Evolutionary conservation across 2,329 filamentous ascomycete species (phyloP), one percentile per base, ranked within the genome.

Genomic region (Nigrograna mackinnonii): DNA sequence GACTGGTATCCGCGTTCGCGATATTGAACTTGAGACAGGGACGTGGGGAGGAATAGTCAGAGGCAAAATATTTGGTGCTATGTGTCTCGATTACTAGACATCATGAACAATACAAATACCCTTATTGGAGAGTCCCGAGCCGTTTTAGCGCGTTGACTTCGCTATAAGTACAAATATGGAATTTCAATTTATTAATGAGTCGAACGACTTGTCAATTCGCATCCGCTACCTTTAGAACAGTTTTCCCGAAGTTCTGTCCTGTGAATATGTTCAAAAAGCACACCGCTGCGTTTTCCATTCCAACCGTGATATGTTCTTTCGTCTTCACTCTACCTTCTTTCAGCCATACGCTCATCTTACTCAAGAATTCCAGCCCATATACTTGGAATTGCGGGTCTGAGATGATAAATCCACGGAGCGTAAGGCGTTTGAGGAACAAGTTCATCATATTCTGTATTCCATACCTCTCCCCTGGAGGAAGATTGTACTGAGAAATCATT

Each of bases 221-320:
- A 32, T 49, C 41, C n/a, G 54, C 52, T 35, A 84, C 78, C 73
- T 87, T 86, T 52, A 91, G 60, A 16, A 91, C 79, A 14, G 87
- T 86, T 79, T 94, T 94, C 57, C 89, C 89, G 68, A 89, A 86
- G 74, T 92, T 92, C 68, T 85, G 79, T 37, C 89, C 89, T 55
- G 79, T 65, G 46, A 91, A 77, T 72, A 92, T 82, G 13, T 82
- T 85, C 6, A 90, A 70, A 41, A 92, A 74, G 0, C 84, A 88
- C 47, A 89, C 78, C 3, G 80, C 74, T 2, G 85, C 84, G 47
- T 86, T 82, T 44, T 91, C 88, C 42, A 92, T 89, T 17, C 88
- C 87, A 31, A 83, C 75, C 1, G 84, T 88, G 47, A 86, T 70
- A 55, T 78, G 71, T 49, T 85, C 75, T 69, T 85, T 83, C 39